Evolutionary conservation across 495 filamentous ascomycete species (phyloP), one percentile per base, ranked within the genome.

Genomic region (Mytilinidion resinicola): DNA sequence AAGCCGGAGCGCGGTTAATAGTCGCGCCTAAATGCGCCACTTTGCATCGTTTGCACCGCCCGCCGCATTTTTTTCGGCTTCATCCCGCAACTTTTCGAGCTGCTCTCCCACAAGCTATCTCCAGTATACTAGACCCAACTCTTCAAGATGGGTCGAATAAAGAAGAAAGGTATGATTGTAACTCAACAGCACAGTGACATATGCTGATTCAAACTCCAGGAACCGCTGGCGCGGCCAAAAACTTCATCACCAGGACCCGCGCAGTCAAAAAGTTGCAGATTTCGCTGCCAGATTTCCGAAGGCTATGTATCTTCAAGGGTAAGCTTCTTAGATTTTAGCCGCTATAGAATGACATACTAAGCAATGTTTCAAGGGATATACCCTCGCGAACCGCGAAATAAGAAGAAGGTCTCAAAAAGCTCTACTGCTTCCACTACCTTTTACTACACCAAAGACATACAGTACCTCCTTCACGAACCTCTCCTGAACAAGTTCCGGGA

Each of bases 371-470:
- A 55, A 86, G 84, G 93, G 65, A 97, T 98, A 60, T 97, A 96
- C 73, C 93, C 93, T 57, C 85, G 93, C 70, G 95, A 98, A 77
- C 93, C 93, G 38, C 81, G 93, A 55, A 95, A 85, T 72, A 95
- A 90, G 81, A 96, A 93, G 78, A 96, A 96, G 80, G 93, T 85
- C 43, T 89, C 89, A 66, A 96, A 95, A 73, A 87, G 88, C 53
- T 82, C 89, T 44, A 96, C 88, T 1, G 82, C 86, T 39, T 87
- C 85, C 44, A 97, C 93, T 14, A 97, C 95, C 57, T 98, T 96
- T 77, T 98, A 98, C 81, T 98, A 98, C 77, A 89, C 91, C 66
- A 95, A 93, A 78, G 93, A 98, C 70, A 96, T 98, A 67, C 91
- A 96, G 73, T 98, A 96, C 64, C 84, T 98, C 25, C 85, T 96